These are phyloP conservation scores for Aureobasidium namibiae DNA, from an alignment of 2,329 filamentous ascomycete species.

Conservation along the genomic window DNA sequence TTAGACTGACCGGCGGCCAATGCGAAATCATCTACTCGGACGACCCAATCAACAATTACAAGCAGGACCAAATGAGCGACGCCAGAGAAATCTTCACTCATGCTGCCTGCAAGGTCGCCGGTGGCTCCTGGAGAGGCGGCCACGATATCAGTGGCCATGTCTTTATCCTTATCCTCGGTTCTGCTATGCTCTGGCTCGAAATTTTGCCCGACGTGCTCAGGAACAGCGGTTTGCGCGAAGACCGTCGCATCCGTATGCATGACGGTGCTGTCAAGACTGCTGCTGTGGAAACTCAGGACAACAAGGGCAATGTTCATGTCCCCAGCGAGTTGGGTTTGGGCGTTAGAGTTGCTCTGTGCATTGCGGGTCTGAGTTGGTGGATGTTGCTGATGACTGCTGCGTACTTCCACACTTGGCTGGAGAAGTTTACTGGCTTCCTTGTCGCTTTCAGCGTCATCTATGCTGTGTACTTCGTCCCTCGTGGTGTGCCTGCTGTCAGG, in stretches of 20 bases:
- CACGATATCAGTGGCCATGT: conserved; percentile 96
- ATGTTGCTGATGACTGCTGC: conserved; percentile 98
- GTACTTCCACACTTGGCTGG: conserved; percentile 97
- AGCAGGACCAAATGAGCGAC: conserved; percentile 40
- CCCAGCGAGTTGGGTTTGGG: conserved; percentile 32
- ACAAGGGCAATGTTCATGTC: conserved; percentile 37
- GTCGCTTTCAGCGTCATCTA: conserved; percentile 40
- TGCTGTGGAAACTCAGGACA: conserved; percentile 31
- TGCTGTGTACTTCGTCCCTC: conserved; percentile 40
- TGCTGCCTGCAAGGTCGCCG: conserved; percentile 71
- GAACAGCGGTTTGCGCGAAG: conserved; percentile 45
- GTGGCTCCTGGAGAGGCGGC: conserved; percentile 82
- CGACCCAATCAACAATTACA: conserved; percentile 18
- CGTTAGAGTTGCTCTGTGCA: conserved; percentile 45
- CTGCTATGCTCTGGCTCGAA: conserved; percentile 74
- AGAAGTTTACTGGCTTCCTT: conserved; percentile 60
- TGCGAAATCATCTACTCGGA: conserved; percentile 53
- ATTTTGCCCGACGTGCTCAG: conserved; percentile 54
- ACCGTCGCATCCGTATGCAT: conserved; percentile 55
- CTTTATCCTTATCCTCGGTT: conserved; percentile 81
- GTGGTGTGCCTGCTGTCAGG: conserved; percentile 35
- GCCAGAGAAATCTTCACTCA: conserved; percentile 55
- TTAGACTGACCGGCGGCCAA: conserved; percentile 76
- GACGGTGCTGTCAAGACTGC: conserved; percentile 53
- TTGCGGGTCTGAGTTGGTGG: conserved; percentile 72